Evolutionary conservation across 805 yeast species (phyloP).

Genomic region (Zygotorulaspora danielsina): DNA sequence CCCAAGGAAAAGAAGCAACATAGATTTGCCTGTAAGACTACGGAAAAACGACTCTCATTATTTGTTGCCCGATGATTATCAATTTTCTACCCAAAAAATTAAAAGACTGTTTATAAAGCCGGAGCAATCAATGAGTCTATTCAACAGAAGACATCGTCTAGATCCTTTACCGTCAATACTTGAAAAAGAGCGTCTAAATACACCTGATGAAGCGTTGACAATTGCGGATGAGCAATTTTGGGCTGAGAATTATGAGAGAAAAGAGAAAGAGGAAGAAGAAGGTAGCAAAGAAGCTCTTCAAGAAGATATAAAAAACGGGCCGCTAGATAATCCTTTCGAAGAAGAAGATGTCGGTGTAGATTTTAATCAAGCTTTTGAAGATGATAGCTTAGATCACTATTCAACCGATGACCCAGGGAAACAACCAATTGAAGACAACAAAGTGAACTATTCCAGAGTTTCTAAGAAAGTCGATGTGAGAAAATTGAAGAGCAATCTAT

Average conservation of each 20-base stretch:
- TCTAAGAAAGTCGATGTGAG: constrained; percentile 80
- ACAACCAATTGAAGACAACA: constrained; percentile 19
- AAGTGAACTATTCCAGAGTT: constrained; percentile 58
- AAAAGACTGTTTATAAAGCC: constrained; percentile 71
- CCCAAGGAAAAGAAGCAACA: constrained; percentile 34
- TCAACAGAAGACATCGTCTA: constrained; percentile 14
- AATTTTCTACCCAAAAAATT: constrained; percentile 64
- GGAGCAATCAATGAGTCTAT: constrained; percentile 39
- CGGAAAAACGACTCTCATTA: constrained; percentile 42
- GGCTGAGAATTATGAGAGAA: constrained; percentile 56
- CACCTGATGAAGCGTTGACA: constrained; percentile 24
- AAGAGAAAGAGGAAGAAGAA: constrained; percentile 37
- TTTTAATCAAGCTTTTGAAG: constrained; percentile 36
- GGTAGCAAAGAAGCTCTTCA: constrained; percentile 28
- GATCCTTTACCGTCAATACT: constrained; percentile 1
- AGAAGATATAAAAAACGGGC: constrained; percentile 21
- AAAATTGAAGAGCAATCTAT: constrained; percentile 65
- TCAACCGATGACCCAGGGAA: constrained; percentile 36
- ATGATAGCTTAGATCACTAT: constrained; percentile 17
- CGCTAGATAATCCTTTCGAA: constrained; percentile 37
- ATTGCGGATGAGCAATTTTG: constrained; percentile 65
- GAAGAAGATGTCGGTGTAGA: constrained; percentile 33
- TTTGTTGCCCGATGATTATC: constrained; percentile 67
- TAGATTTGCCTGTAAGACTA: constrained; percentile 42
- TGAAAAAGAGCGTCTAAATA: constrained; percentile 7